phyloP scores from a whole-genome alignment of 2,329 filamentous ascomycete genomes.

The Pseudocercospora ulei region DNA sequence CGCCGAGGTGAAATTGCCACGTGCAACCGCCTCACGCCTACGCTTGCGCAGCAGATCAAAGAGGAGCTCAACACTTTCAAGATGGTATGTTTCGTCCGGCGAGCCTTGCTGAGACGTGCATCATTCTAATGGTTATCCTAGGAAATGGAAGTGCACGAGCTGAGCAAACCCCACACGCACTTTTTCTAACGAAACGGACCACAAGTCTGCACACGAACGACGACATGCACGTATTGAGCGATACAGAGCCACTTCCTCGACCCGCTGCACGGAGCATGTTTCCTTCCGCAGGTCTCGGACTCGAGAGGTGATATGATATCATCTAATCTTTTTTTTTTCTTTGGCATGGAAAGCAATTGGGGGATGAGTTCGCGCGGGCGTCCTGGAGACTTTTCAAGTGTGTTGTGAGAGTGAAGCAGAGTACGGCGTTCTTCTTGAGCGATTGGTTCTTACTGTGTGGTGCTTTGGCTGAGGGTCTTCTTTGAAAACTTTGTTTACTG shows the following conservation, averaged over 20 bases:
- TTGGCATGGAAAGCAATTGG: slow-evolving; percentile 16
- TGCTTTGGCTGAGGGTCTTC: slow-evolving; percentile 9
- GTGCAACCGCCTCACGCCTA: slow-evolving; percentile 92
- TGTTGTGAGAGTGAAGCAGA: slow-evolving; percentile 6
- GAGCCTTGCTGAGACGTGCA: background rate
- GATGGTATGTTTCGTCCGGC: slow-evolving; percentile 60
- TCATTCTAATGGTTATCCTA: slow-evolving; percentile 44
- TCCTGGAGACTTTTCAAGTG: slow-evolving; percentile 4
- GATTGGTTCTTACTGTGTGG: slow-evolving; percentile 10
- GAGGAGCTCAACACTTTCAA: slow-evolving; percentile 99
- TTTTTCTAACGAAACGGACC: slow-evolving; percentile 68
- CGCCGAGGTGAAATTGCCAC: slow-evolving; percentile 91
- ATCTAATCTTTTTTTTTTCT: slow-evolving; percentile 21
- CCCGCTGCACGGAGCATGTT: slow-evolving; percentile 14
- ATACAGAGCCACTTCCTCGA: slow-evolving; percentile 14
- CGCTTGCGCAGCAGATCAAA: slow-evolving; percentile 97
- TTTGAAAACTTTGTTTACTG: slow-evolving; percentile 18
- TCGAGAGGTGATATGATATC: slow-evolving; percentile 17
- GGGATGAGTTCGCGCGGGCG: slow-evolving; percentile 10
- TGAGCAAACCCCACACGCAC: slow-evolving; percentile 98
- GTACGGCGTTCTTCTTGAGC: slow-evolving; percentile 10
- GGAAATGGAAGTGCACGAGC: slow-evolving; percentile 99
- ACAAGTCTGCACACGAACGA: slow-evolving; percentile 18
- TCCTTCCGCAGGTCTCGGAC: slow-evolving; percentile 8
- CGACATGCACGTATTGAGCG: slow-evolving; percentile 20